phyloP scores from a whole-genome alignment of 805 yeast species.

The Jamesozyma lodderae region DNA sequence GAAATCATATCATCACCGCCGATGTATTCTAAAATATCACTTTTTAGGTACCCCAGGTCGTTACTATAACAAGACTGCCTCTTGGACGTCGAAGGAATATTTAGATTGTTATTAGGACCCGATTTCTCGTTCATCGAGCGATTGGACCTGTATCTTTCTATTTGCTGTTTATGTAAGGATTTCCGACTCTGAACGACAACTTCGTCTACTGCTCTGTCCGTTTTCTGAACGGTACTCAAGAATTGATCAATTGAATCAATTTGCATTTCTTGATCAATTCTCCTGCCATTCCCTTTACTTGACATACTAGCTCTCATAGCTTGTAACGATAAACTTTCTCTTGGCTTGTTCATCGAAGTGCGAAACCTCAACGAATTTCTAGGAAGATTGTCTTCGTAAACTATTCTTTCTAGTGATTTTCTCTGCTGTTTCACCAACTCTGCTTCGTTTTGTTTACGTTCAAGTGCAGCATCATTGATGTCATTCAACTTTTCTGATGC shows the following conservation, averaged over 20 bases:
- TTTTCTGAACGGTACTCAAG: conserved; percentile 35
- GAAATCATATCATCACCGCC: conserved; percentile 48
- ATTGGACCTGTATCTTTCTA: conserved; percentile 39
- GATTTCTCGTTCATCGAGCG: conserved; percentile 4
- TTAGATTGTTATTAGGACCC: background rate
- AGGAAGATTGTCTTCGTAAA: conserved; percentile 14
- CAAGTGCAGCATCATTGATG: conserved; percentile 44
- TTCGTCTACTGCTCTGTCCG: conserved; percentile 43
- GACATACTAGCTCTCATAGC: conserved; percentile 28
- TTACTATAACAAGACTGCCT: background rate
- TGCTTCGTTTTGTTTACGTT: conserved; percentile 72
- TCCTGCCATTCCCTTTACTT: background rate
- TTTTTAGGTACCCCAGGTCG: background rate
- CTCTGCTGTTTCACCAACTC: conserved; percentile 55
- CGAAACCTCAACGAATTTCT: conserved; percentile 29
- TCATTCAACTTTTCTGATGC: conserved; percentile 62
- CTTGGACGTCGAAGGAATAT: background rate
- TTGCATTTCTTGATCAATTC: conserved; percentile 22
- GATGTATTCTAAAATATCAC: conserved; percentile 26
- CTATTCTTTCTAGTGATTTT: conserved; percentile 35
- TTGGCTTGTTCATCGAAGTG: conserved; percentile 20
- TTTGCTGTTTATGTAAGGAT: conserved; percentile 53
- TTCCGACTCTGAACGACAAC: conserved; percentile 45
- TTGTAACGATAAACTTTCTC: conserved; percentile 25
- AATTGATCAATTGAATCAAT: conserved; percentile 43